phyloP scores from a whole-genome alignment of 169 alveolate genomes.

The Plasmodium falciparum region DNA sequence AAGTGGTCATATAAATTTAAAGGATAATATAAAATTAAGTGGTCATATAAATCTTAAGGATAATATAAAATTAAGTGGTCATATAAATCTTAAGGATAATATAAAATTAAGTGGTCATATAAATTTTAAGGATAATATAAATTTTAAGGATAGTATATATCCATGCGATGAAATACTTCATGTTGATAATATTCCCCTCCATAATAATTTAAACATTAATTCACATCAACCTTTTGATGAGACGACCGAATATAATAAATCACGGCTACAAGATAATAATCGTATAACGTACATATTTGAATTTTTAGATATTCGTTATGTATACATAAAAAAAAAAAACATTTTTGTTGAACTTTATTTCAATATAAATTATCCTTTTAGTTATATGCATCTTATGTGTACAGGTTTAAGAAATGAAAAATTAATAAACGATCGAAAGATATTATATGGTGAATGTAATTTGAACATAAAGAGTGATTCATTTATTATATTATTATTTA shows the following conservation, averaged over 20 bases:
- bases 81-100: too few relatives aligned
- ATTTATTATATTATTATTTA: neutral
- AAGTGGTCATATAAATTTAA: too few relatives aligned
- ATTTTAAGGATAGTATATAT: too few relatives aligned
- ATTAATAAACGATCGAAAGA: neutral
- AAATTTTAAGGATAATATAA: too few relatives aligned
- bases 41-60: too few relatives aligned
- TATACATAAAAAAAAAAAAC: neutral
- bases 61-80: too few relatives aligned
- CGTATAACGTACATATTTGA: neutral
- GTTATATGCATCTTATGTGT: neutral
- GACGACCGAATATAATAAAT: neutral
- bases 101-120: too few relatives aligned
- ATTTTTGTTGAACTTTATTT: neutral
- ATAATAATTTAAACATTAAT: too few relatives aligned
- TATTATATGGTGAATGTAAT: slow-evolving; percentile 6
- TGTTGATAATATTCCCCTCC: too few relatives aligned
- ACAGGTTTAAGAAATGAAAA: neutral
- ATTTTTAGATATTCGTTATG: slow-evolving; percentile 3
- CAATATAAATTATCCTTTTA: neutral
- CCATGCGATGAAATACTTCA: too few relatives aligned
- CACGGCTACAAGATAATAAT: neutral
- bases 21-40: too few relatives aligned
- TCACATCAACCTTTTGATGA: too few relatives aligned
- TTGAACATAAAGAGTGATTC: neutral